Base-by-base conservation (phyloP, 371 early-diverging fungal genomes). In the Batkoa obscura region DNA sequence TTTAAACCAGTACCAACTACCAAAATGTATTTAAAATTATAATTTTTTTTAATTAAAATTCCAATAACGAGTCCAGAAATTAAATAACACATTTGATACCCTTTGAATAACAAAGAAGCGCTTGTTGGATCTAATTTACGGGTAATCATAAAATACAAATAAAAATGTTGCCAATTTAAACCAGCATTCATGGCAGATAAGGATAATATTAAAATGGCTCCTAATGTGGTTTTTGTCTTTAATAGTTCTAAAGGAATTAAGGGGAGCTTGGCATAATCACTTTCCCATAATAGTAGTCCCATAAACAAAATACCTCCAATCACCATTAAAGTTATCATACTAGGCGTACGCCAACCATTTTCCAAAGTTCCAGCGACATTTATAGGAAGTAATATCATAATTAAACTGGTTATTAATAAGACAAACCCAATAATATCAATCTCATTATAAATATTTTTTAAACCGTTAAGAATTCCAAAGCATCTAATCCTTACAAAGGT, bases 1-100 rank as follows among this genome's bases (percentile, higher is more conserved):
- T 62, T 59, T 17, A 68, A 39, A 10, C 60, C 45, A 35, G 67
- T 61, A 56, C 73, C 73, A 45, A 57, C 50, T 9, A 41, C 41
- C 6, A 41, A n/a, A 41, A 41, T 8, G 13, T 8, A n/a, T 8
- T n/a, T 8, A n/a, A 9, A 41, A n/a, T 41, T n/a, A 41, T 41
- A 9, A n/a, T 9, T n/a, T 41, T n/a, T 41, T 41, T 41, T 41
- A 6, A 41, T 41, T 8, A 41, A 9, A n/a, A 41, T 9, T n/a
- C 41, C 41, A 41, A n/a, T 9, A n/a, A n/a, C 41, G 13, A 41
- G 41, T 8, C 41, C 6, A 6, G 41, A 41, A 9, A n/a, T n/a
- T 9, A 41, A n/a, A n/a, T n/a, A 9, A 9, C 9, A 6, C 41
- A 41, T 8, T n/a, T 41, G 41, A 41, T 9, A 41, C 41, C 41